Conservation (phyloP, 2,329 filamentous ascomycete genomes). For the Epichloe brachyelytri region DNA sequence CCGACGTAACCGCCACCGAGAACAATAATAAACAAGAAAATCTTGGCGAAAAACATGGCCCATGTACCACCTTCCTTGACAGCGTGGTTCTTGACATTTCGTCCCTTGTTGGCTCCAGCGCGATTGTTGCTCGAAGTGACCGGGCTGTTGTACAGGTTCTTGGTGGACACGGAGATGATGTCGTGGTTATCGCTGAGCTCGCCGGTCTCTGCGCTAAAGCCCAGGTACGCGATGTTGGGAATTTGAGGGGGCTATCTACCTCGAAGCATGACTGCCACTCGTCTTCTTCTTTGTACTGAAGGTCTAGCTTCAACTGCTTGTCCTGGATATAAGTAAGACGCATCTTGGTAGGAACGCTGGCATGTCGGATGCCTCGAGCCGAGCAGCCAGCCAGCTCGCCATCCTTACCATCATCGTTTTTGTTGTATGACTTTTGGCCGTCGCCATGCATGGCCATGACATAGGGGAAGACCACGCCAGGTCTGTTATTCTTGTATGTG, state of each 20-base stretch:
- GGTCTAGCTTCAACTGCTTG: constrained; percentile 75
- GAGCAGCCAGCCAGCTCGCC: constrained; percentile 93
- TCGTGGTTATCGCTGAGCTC: constrained; percentile 97
- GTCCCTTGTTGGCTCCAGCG: constrained; percentile 23
- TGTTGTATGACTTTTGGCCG: constrained; percentile 78
- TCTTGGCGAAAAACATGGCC: constrained; percentile 63
- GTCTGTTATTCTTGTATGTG: constrained; percentile 98
- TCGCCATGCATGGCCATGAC: constrained; percentile 98
- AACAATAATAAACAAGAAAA: constrained; percentile 59
- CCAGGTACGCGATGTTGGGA: constrained; percentile 62
- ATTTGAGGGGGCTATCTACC: constrained; percentile 59
- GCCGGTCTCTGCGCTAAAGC: constrained; percentile 80
- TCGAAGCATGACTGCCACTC: constrained; percentile 89
- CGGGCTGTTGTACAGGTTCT: constrained; percentile 68
- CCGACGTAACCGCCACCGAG: constrained; percentile 69
- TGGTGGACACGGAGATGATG: constrained; percentile 73
- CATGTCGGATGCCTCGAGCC: constrained; percentile 76
- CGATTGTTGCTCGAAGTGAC: constrained; percentile 22
- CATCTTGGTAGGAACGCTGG: constrained; percentile 68
- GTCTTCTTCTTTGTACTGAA: constrained; percentile 85
- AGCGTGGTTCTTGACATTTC: constrained; percentile 19
- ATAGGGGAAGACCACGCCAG: constrained; percentile 89
- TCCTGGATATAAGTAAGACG: constrained; percentile 94
- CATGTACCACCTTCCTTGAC: constrained; percentile 38
- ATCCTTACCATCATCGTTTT: constrained; percentile 85